These are phyloP conservation scores for Metschnikowia arizonensis DNA, from an alignment of 805 yeast genomes.

Conservation along the genomic window DNA sequence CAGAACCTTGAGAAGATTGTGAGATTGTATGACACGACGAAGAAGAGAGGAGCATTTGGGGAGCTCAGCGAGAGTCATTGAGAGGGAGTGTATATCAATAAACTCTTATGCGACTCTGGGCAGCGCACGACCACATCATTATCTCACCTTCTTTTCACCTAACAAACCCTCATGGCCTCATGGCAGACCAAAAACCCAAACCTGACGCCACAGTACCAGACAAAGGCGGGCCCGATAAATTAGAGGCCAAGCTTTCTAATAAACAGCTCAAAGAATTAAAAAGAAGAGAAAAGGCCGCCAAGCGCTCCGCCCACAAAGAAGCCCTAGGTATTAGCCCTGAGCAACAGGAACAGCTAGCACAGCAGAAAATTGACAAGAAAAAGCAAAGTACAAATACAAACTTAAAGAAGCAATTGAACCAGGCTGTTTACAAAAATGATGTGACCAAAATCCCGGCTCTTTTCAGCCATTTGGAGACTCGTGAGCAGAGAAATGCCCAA, in stretches of 20 bases:
- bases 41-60: slow-evolving; percentile 72
- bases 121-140: slow-evolving; percentile 1
- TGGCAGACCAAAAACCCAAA: slow-evolving; percentile 11
- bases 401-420: slow-evolving; percentile 50
- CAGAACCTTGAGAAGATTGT: slow-evolving; percentile 91
- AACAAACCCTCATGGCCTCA: not conserved
- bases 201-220: not conserved
- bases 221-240: slow-evolving; percentile 3
- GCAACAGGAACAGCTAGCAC: slow-evolving; percentile 40
- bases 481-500: slow-evolving; percentile 63
- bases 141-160: not conserved
- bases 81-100: not conserved
- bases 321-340: slow-evolving; percentile 53
- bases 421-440: slow-evolving; percentile 44
- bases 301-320: slow-evolving; percentile 82
- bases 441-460: slow-evolving; percentile 55
- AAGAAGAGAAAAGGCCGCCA: slow-evolving; percentile 87
- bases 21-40: slow-evolving; percentile 92
- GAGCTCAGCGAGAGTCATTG: slow-evolving; percentile 30
- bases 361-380: slow-evolving; percentile 41
- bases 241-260: slow-evolving; percentile 43
- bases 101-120: not conserved
- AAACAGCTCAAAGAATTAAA: slow-evolving; percentile 85
- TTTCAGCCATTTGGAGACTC: slow-evolving; percentile 75
- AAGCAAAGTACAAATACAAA: slow-evolving; percentile 43